Conservation (phyloP, 306 rosid genomes). For the Ormosia semicastrata region DNA sequence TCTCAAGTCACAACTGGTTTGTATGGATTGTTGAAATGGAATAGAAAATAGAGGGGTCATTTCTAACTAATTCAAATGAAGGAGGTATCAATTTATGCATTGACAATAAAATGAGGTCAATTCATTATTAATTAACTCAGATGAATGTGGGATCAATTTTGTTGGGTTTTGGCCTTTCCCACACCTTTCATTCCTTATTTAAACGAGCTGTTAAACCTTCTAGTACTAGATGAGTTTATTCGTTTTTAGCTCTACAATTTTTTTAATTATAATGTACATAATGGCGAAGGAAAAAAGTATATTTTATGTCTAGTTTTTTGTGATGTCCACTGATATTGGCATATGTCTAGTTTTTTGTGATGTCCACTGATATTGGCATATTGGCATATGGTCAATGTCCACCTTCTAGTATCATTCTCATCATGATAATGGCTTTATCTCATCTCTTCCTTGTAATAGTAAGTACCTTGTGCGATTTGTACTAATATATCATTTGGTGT, state of each 20-base stretch:
- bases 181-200: neutral
- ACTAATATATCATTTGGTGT: conserved; percentile 27
- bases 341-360: neutral
- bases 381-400: neutral
- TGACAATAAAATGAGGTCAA: neutral
- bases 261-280: neutral
- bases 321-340: neutral
- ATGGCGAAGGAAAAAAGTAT: neutral
- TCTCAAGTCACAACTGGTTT: neutral
- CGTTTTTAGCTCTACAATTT: neutral
- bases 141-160: neutral
- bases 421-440: neutral
- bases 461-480: neutral
- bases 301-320: neutral
- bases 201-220: neutral
- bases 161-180: neutral
- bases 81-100: neutral
- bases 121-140: neutral
- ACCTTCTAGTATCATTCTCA: neutral
- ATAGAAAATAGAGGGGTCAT: neutral
- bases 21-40: neutral
- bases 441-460: neutral
- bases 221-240: neutral
- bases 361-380: neutral
- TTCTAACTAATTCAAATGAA: neutral